Conservation (phyloP, 208 protist genomes). For the Herpetomonas samuelpessoai region DNA sequence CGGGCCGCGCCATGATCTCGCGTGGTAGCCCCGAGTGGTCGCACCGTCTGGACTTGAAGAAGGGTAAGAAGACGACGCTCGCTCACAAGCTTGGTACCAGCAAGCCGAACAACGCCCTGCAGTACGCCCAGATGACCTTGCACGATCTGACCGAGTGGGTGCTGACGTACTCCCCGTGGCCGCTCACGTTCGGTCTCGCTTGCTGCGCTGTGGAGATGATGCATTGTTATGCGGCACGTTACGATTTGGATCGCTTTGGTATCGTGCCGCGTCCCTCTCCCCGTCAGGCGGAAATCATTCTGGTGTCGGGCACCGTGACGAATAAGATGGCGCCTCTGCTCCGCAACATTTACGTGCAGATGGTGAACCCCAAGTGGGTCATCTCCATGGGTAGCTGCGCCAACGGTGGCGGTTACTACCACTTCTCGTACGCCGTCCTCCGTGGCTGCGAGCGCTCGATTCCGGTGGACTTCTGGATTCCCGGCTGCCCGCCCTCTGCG, state of each 20-base stretch:
- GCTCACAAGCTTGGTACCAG: slow-evolving; percentile 89
- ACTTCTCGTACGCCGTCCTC: slow-evolving; percentile 97
- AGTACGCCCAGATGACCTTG: slow-evolving; percentile 91
- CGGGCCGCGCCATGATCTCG: slow-evolving; percentile 88
- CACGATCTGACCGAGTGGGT: slow-evolving; percentile 90
- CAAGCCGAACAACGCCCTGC: slow-evolving; percentile 90
- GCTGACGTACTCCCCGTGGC: slow-evolving; percentile 96
- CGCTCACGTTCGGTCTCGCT: slow-evolving; percentile 97
- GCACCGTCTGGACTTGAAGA: slow-evolving; percentile 87
- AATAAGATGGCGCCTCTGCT: slow-evolving; percentile 99
- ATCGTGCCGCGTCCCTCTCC: slow-evolving; percentile 95
- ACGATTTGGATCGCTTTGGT: slow-evolving; percentile 98
- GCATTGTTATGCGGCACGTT: slow-evolving; percentile 94
- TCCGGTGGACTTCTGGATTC: slow-evolving; percentile 98
- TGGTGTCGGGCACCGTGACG: slow-evolving; percentile 98
- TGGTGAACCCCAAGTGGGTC: slow-evolving; percentile 95
- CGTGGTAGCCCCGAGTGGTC: slow-evolving; percentile 91
- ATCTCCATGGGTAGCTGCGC: slow-evolving; percentile 97
- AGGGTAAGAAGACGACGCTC: slow-evolving; percentile 86
- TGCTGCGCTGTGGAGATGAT: slow-evolving; percentile 99
- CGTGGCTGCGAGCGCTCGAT: slow-evolving; percentile 97
- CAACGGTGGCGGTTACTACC: slow-evolving; percentile 99
- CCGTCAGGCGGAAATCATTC: slow-evolving; percentile 98
- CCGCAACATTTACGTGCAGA: slow-evolving; percentile 97
- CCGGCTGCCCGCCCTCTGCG: slow-evolving; percentile 97